phyloP scores from a whole-genome alignment of 108 stramenopile genomes.

The Cyclotella atomus region DNA sequence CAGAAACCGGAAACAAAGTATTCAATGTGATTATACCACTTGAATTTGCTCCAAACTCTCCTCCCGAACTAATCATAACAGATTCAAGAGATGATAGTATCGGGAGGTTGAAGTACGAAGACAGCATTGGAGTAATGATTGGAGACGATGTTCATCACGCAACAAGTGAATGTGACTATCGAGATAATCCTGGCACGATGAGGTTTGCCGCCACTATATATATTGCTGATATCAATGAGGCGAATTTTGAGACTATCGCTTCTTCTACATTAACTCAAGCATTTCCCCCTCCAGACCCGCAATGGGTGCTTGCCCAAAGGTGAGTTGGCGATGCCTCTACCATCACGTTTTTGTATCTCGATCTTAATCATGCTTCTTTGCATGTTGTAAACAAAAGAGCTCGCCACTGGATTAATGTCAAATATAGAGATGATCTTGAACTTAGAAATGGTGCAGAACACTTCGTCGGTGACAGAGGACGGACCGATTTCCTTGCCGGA shows the following conservation, averaged over 20 bases:
- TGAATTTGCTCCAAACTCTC: constrained; percentile 31
- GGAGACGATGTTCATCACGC: constrained; percentile 59
- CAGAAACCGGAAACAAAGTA: constrained; percentile 35
- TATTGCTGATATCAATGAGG: constrained; percentile 25
- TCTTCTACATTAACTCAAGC: constrained; percentile 16
- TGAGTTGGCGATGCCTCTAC: too few species aligned
- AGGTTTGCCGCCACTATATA: constrained; percentile 30
- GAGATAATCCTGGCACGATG: constrained; percentile 21
- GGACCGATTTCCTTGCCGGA: neutral
- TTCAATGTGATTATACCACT: constrained; percentile 70
- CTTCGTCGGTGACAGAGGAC: constrained; percentile 19
- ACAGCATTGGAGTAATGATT: constrained; percentile 54
- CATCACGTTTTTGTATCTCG: too few species aligned
- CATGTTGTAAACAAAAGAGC: neutral
- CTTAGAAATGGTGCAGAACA: constrained; percentile 12
- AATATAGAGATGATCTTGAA: constrained; percentile 1
- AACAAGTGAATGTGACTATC: constrained; percentile 48
- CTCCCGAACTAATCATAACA: constrained; percentile 53
- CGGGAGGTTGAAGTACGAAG: constrained; percentile 45
- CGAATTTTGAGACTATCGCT: constrained; percentile 7
- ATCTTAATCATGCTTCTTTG: neutral
- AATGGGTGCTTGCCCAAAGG: constrained; percentile 21
- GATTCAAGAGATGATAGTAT: constrained; percentile 6
- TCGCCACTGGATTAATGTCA: constrained; percentile 19
- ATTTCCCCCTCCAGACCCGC: constrained; percentile 11